phyloP scores from a whole-genome alignment of 495 filamentous ascomycete genomes.

The Niebla homalea region DNA sequence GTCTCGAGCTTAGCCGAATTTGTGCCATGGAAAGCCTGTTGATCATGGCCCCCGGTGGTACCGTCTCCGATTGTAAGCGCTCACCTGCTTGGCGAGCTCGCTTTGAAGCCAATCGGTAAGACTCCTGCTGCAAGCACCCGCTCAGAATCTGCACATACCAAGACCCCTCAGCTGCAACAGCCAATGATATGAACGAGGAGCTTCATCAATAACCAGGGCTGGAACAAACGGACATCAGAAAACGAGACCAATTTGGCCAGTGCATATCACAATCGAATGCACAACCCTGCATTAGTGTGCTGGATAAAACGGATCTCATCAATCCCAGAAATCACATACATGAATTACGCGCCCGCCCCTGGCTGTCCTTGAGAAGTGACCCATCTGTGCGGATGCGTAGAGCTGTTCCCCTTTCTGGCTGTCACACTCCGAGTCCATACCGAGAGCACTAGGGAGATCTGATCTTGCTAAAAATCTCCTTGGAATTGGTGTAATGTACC shows the following conservation, averaged over 20 bases:
- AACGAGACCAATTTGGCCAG: not conserved
- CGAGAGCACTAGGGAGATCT: too few relatives aligned
- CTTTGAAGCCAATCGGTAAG: too few relatives aligned
- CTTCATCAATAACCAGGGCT: not conserved
- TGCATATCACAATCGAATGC: not conserved
- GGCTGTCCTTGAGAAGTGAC: too few relatives aligned
- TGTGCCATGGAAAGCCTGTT: too few relatives aligned
- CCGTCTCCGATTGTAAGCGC: too few relatives aligned
- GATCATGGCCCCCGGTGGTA: too few relatives aligned
- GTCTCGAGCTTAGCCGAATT: too few relatives aligned
- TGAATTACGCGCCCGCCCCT: conserved; percentile 9
- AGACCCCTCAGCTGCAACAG: not conserved
- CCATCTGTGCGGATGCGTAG: not conserved
- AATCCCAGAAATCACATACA: conserved; percentile 7
- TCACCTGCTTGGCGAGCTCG: too few relatives aligned
- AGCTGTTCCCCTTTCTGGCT: not conserved
- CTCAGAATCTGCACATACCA: too few relatives aligned
- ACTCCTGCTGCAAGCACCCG: too few relatives aligned
- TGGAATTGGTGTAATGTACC: too few relatives aligned
- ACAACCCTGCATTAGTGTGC: not conserved
- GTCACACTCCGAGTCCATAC: conserved; percentile 1
- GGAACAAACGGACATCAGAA: not conserved
- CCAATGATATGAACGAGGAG: not conserved
- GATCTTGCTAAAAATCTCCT: too few relatives aligned
- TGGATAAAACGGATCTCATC: not conserved